Evolutionary conservation across 768 basidiomycete genomes (phyloP), one percentile per base, ranked within the genome.

Genomic region (Leccinum longicurvipes): DNA sequence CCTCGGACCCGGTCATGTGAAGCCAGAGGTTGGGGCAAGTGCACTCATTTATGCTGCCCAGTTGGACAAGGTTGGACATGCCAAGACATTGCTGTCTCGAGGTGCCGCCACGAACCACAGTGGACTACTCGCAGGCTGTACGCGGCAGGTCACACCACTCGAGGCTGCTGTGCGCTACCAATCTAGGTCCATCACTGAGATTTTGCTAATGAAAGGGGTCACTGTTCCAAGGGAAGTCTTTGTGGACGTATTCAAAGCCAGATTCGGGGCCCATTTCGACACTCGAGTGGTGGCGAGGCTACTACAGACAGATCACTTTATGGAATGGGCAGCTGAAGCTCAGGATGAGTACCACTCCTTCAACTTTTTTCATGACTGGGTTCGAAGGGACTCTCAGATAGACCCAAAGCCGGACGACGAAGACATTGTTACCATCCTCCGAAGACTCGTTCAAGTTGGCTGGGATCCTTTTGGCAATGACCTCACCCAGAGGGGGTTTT

Each of bases 331-430:
- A n/a, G 1, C 27, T 46, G 45, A 46, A 0, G 24, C 17, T 46
- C 45, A 46, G 9, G 45, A 46, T 9, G 25, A 24, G 4, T 24
- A 9, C 10, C 17, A 9, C 17, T 46, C 24, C 15, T 24, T 46
- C 9, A 15, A 44, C 5, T 44, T 23, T 21, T 21, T 44, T 2
- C 21, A 15, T 44, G 21, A 44, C 6, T 44, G 42, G 42, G 23
- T 14, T 23, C 23, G 23, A 0, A 0, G 14, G 25, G 7, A 27
- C 12, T 0, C 6, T 8, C 12, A 23, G 21, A 6, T 24, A 5
- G 9, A 46, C 14, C 45, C 21, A 15, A 46, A 4, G 9, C 45
- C 24, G 17, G 14, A 46, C 17, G 45, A 46, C 15, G 23, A 46
- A 46, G 24, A 25, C 9, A 25, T 46, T 17, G 24, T 25, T 15